A percentile compares a stretch with the other conserved stretches of the same genome.
phyloP scores from a whole-genome alignment of 306 rosid species.

The Dalbergia cochinchinensis region DNA sequence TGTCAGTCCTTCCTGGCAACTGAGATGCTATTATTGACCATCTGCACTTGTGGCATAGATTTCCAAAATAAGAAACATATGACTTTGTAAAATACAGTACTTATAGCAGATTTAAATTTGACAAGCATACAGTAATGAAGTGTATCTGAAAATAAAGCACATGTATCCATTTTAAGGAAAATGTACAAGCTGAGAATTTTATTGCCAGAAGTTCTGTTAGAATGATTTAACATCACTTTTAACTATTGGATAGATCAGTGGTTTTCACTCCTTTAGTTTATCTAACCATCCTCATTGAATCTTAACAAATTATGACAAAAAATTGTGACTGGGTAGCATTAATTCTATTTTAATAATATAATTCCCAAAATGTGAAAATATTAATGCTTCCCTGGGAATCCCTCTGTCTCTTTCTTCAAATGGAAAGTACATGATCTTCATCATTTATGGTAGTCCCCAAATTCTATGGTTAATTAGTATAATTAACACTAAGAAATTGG shows the following conservation, averaged over 20 bases:
- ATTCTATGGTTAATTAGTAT: neutral
- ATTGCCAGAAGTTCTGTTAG: too few species aligned
- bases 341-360: neutral
- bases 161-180: too few species aligned
- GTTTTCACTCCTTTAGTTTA: too few species aligned
- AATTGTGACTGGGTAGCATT: too few species aligned
- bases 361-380: neutral
- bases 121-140: constrained; percentile 16
- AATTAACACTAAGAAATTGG: neutral
- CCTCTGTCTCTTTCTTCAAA: neutral
- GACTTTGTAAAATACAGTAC: neutral
- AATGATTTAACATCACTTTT: too few species aligned
- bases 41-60: constrained; percentile 50
- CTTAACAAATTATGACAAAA: too few species aligned
- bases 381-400: too few species aligned
- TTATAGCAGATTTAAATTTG: constrained; percentile 44
- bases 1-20: constrained; percentile 89
- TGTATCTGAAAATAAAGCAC: constrained; percentile 1
- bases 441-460: neutral
- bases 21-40: constrained; percentile 97
- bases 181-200: too few species aligned
- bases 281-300: too few species aligned
- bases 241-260: too few species aligned
- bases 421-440: constrained; percentile 25
- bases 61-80: constrained; percentile 9